Evolutionary conservation across 176 grass and related monocot species (phyloP).

Genomic region (Musa schizocarpa): DNA sequence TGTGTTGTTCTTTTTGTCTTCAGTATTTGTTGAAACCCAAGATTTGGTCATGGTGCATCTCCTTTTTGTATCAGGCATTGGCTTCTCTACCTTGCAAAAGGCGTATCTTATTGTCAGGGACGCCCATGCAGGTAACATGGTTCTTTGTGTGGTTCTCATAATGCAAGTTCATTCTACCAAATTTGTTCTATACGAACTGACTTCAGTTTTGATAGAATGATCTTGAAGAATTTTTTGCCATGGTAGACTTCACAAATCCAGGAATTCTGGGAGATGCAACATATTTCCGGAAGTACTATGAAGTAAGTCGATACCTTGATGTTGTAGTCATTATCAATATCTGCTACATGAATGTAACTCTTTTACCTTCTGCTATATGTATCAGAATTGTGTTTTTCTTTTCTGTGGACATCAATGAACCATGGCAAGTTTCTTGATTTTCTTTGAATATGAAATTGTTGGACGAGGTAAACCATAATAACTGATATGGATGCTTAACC

Average conservation of each 20-base stretch:
- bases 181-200: conserved; percentile 9
- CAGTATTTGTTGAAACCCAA: too few relatives aligned
- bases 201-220: conserved; percentile 64
- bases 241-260: conserved; percentile 99
- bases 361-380: background rate
- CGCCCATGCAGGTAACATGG: conserved; percentile 82
- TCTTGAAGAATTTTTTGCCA: conserved; percentile 94
- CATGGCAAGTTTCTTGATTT: too few relatives aligned
- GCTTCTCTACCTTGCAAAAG: conserved; percentile 80
- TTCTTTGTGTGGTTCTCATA: conserved; percentile 11
- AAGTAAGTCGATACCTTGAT: conserved; percentile 36
- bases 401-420: background rate
- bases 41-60: background rate
- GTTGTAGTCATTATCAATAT: background rate
- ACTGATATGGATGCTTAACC: too few relatives aligned
- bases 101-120: conserved; percentile 84
- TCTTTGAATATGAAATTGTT: too few relatives aligned
- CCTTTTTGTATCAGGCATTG: conserved; percentile 46
- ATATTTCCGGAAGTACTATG: conserved; percentile 91
- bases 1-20: background rate
- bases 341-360: background rate
- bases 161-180: background rate
- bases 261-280: conserved; percentile 68
- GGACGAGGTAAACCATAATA: too few relatives aligned
- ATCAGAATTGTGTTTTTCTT: background rate